These are phyloP conservation scores for Geum urbanum DNA, from an alignment of 306 rosid genomes.

Conservation along the genomic window DNA sequence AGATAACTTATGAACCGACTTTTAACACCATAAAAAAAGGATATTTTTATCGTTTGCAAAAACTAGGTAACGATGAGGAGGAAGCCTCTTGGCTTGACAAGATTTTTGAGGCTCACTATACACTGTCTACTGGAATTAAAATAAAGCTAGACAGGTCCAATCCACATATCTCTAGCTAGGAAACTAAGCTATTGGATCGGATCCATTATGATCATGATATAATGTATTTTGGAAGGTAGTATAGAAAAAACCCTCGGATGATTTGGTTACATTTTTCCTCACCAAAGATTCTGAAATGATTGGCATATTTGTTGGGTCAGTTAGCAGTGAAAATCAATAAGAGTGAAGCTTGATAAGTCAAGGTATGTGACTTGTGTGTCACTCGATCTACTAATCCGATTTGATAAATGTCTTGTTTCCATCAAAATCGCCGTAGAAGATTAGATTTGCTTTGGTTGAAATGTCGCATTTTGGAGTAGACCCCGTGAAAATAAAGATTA, in stretches of 20 bases:
- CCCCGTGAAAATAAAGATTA: slow-evolving; percentile 22
- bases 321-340: background rate
- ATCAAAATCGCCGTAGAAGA: background rate
- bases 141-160: too few relatives aligned
- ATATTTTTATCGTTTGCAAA: too few relatives aligned
- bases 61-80: too few relatives aligned
- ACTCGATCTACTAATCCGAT: background rate
- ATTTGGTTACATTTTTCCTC: slow-evolving; percentile 5
- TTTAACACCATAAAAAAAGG: too few relatives aligned
- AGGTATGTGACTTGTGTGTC: too few relatives aligned
- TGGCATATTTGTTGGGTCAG: background rate
- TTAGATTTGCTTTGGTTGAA: slow-evolving; percentile 29
- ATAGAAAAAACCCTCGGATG: background rate
- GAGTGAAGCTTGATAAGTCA: slow-evolving; percentile 7
- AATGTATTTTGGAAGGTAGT: background rate
- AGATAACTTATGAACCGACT: too few relatives aligned
- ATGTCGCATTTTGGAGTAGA: slow-evolving; percentile 28
- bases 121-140: background rate
- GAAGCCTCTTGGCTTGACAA: background rate
- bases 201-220: slow-evolving; percentile 6
- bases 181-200: background rate
- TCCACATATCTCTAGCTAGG: background rate
- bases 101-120: background rate
- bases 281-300: background rate
- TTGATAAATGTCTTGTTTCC: background rate